Evolutionary conservation across 1,284 basidiomycete species (phyloP).

Genomic region (Blastosporella zonata): DNA sequence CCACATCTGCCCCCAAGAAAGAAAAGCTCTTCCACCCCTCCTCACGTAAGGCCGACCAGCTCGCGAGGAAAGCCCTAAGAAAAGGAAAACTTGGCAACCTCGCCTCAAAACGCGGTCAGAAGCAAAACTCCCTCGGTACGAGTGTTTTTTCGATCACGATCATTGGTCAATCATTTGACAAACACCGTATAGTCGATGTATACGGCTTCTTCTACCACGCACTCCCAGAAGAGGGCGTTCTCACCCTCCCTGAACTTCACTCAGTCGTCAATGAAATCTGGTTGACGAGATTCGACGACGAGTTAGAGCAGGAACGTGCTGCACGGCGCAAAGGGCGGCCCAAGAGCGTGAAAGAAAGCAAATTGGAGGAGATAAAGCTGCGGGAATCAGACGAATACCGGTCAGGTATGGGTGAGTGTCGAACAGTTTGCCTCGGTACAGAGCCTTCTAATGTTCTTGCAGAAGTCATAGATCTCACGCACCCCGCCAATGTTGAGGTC

Average conservation of each 20-base stretch:
- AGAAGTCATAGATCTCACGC: constrained; percentile 87
- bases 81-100: constrained; percentile 67
- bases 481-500: constrained; percentile 66
- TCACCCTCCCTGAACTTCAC: constrained; percentile 71
- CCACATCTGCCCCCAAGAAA: constrained; percentile 45
- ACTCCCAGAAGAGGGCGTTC: constrained; percentile 58
- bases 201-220: constrained; percentile 81
- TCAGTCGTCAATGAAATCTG: constrained; percentile 67
- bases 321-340: constrained; percentile 75
- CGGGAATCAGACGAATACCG: constrained; percentile 74
- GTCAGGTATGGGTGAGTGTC: constrained; percentile 73
- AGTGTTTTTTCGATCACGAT: constrained; percentile 12
- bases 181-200: constrained; percentile 54
- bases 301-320: constrained; percentile 61
- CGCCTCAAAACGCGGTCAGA: constrained; percentile 53
- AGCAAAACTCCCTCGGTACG: constrained; percentile 53
- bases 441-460: constrained; percentile 17
- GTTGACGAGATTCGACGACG: constrained; percentile 70
- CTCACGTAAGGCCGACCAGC: constrained; percentile 80
- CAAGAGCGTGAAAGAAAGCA: constrained; percentile 67
- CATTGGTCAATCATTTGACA: constrained; percentile 7
- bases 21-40: constrained; percentile 79
- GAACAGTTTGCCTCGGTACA: not conserved
- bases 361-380: constrained; percentile 70
- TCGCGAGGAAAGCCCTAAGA: constrained; percentile 69